These are phyloP conservation scores for Suhomyces prunicola DNA, from an alignment of 805 yeast species.

Conservation along the genomic window DNA sequence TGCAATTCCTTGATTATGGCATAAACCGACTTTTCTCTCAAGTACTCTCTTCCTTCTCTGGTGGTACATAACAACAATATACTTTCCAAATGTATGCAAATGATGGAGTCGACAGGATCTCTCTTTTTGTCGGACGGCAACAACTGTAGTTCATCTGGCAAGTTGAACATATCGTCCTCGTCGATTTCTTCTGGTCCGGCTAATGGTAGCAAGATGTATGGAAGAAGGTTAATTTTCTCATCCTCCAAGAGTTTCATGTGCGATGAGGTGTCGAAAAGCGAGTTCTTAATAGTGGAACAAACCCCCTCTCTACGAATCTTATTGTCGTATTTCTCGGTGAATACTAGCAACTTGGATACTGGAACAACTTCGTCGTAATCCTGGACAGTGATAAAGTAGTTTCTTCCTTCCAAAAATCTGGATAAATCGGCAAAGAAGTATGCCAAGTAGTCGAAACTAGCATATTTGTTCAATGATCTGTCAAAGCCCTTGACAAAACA, in stretches of 20 bases:
- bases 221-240: constrained; percentile 67
- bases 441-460: constrained; percentile 78
- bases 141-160: constrained; percentile 86
- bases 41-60: constrained; percentile 62
- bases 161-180: constrained; percentile 77
- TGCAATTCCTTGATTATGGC: constrained; percentile 85
- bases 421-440: constrained; percentile 90
- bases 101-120: constrained; percentile 66
- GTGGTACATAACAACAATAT: constrained; percentile 78
- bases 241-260: constrained; percentile 62
- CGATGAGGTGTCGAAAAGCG: constrained; percentile 71
- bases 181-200: constrained; percentile 74
- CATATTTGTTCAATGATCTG: constrained; percentile 64
- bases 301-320: constrained; percentile 86
- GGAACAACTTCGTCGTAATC: constrained; percentile 75
- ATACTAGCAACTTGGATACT: constrained; percentile 73
- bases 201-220: constrained; percentile 78
- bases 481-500: constrained; percentile 84
- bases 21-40: constrained; percentile 82
- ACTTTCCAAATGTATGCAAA: constrained; percentile 74
- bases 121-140: constrained; percentile 71
- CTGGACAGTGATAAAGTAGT: constrained; percentile 71
- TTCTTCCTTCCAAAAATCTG: constrained; percentile 68
- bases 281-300: constrained; percentile 87
- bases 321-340: constrained; percentile 77